Evolutionary conservation across 2,329 filamentous ascomycete genomes (phyloP), one percentile per base, ranked within the genome.

Genomic region (Cordyceps militaris): DNA sequence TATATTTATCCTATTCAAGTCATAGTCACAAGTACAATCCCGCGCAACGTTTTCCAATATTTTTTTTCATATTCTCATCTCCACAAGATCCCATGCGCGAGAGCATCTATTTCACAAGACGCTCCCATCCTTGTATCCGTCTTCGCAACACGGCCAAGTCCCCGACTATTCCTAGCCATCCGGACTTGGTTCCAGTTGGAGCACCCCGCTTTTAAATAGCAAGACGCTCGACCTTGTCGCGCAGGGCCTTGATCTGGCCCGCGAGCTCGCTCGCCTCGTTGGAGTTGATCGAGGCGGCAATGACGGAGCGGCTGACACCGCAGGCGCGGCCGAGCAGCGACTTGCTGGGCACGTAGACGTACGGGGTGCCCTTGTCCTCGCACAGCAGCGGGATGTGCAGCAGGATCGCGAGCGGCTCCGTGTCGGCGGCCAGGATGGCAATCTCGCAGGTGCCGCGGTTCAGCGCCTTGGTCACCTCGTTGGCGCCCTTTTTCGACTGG

Each of bases 201-300:
- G 5, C 10, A 24, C 38, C 24, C 11, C n/a, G 6, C 43, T 13
- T 65, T 83, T 87, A 97, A 77, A 97, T 96, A 79, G 93, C 91
- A 65, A 97, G 82, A 67, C 92, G 84, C 82, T 97, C 93, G 57
- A 97, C 89, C 85, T 96, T 95, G 76, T 95, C 89, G 81, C 93
- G 95, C 69, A 97, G 80, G 63, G 86, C 81, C 67, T 88, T 83
- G 74, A 97, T 97, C 80, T 95, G 91, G 69, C 84, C 83, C 74
- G 87, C 89, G 60, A 97, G 80, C 74, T 97, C 92, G 68, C 84
- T 89, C 40, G 87, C 88, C 76, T 96, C 91, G 81, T 96, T 96
- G 74, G 88, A 91, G 65, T 91, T 97, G 75, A 97, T 96, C 68
- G 82, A 86, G 61, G 85, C 86, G 42, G 90, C 87, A 67, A 97